Evolutionary conservation across 768 basidiomycete genomes (phyloP).

Genomic region (Leccinum olivaceopallidum): DNA sequence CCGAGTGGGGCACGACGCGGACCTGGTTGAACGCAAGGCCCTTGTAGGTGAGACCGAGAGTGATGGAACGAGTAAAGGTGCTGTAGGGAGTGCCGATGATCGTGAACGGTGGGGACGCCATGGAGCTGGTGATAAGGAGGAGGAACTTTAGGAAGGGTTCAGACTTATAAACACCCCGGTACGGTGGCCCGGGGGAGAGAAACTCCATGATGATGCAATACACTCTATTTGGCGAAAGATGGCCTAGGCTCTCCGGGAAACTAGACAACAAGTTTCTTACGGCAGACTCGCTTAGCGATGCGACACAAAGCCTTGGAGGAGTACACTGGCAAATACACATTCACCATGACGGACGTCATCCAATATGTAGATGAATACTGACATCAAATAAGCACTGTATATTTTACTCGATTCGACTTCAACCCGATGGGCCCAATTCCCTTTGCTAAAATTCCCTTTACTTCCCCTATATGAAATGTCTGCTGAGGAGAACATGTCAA

Average conservation of each 20-base stretch:
- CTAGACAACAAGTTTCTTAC: neutral
- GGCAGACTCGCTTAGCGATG: neutral
- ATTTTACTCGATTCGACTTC: neutral
- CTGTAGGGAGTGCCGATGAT: conserved; percentile 35
- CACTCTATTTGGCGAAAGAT: neutral
- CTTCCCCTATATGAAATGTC: conserved; percentile 2
- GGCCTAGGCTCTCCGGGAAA: neutral
- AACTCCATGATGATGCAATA: neutral
- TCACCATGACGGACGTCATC: neutral
- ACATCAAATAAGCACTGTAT: neutral
- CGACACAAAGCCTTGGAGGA: too few species aligned
- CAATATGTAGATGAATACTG: neutral
- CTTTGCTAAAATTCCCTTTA: neutral
- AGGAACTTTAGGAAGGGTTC: neutral
- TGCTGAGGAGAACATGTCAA: neutral
- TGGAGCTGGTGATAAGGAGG: conserved; percentile 1
- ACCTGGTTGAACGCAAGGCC: conserved; percentile 28
- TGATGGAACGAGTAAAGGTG: conserved; percentile 34
- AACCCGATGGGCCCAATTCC: neutral
- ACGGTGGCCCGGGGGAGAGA: neutral
- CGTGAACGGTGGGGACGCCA: conserved; percentile 26
- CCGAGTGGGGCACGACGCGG: conserved; percentile 28
- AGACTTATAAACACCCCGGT: conserved; percentile 6
- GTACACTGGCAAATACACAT: neutral
- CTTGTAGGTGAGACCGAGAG: conserved; percentile 32